phyloP scores from a whole-genome alignment of 2,329 filamentous ascomycete genomes.

The Claviceps fusiformis region DNA sequence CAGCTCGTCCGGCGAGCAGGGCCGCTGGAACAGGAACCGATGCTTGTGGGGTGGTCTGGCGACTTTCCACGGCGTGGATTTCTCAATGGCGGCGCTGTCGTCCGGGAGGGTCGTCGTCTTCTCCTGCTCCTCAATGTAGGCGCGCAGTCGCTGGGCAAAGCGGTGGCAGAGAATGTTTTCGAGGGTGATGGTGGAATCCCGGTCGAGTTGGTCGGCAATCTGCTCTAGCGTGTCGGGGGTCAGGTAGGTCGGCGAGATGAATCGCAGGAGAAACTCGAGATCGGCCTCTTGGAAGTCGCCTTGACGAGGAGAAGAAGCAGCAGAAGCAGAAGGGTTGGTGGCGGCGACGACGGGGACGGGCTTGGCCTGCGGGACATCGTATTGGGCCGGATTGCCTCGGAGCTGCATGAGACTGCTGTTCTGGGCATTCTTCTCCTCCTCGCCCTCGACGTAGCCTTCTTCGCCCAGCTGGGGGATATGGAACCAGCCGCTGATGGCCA shows the following conservation, averaged over 20 bases:
- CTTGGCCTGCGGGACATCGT: constrained; percentile 62
- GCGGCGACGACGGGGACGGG: constrained; percentile 28
- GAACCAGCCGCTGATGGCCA: constrained; percentile 99
- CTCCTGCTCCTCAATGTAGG: constrained; percentile 57
- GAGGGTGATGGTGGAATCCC: constrained; percentile 73
- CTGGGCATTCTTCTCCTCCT: constrained; percentile 77
- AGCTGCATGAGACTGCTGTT: constrained; percentile 88
- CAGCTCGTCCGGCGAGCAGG: constrained; percentile 24
- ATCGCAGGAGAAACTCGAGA: constrained; percentile 79
- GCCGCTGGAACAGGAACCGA: constrained; percentile 71
- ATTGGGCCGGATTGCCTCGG: constrained; percentile 79
- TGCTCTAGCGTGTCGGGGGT: constrained; percentile 83
- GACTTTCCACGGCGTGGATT: constrained; percentile 52
- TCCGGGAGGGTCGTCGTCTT: constrained; percentile 26
- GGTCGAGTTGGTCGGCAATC: constrained; percentile 64
- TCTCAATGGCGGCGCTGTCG: constrained; percentile 42
- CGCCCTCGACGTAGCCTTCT: constrained; percentile 75
- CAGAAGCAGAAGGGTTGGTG: constrained; percentile 10
- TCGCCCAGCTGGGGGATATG: constrained; percentile 94
- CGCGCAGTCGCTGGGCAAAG: constrained; percentile 58
- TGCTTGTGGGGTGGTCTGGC: constrained; percentile 91
- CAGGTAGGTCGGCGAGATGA: constrained; percentile 79
- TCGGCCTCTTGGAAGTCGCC: constrained; percentile 60
- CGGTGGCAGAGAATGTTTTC: constrained; percentile 65
- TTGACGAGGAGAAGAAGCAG: constrained; percentile 34